Percentiles rank a stretch among this genome's conserved stretches.
These are phyloP conservation scores for Botryotinia convoluta DNA, from an alignment of 2,329 filamentous ascomycete genomes.

Conservation along the genomic window DNA sequence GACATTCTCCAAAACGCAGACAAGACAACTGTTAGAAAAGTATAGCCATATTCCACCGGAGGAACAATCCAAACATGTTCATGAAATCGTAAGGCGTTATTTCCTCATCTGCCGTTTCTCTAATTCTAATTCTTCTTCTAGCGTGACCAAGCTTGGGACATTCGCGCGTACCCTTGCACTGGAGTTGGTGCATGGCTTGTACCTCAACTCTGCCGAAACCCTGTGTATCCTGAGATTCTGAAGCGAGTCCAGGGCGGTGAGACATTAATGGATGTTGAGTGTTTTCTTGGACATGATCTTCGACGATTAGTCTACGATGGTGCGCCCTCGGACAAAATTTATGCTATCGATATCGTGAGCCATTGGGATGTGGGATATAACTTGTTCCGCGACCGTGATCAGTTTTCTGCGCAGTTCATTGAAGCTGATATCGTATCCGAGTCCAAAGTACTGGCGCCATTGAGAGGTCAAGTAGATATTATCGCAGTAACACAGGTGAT, in stretches of 20 bases:
- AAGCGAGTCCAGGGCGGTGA: slow-evolving; percentile 23
- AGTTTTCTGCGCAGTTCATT: slow-evolving; percentile 38
- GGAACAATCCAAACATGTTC: slow-evolving; percentile 2
- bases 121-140: neutral
- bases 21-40: neutral
- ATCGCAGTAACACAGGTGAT: slow-evolving; percentile 44
- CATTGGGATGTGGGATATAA: slow-evolving; percentile 41
- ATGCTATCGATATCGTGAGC: slow-evolving; percentile 36
- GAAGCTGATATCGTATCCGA: slow-evolving; percentile 34
- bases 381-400: slow-evolving; percentile 40
- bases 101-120: neutral
- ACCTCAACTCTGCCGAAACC: slow-evolving; percentile 20
- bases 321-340: slow-evolving; percentile 35
- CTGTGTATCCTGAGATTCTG: slow-evolving; percentile 24
- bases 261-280: slow-evolving; percentile 33
- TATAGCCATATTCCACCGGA: slow-evolving; percentile 4
- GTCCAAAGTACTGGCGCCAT: slow-evolving; percentile 33
- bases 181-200: slow-evolving; percentile 28
- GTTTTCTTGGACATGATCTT: slow-evolving; percentile 42
- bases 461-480: slow-evolving; percentile 43
- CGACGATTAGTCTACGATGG: slow-evolving; percentile 40
- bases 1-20: neutral
- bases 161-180: slow-evolving; percentile 26
- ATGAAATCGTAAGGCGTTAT: neutral
- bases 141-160: slow-evolving; percentile 26